Percentiles rank a stretch among this genome's conserved stretches.
phyloP scores from a whole-genome alignment of 306 rosid genomes.

The Canavalia ensiformis region DNA sequence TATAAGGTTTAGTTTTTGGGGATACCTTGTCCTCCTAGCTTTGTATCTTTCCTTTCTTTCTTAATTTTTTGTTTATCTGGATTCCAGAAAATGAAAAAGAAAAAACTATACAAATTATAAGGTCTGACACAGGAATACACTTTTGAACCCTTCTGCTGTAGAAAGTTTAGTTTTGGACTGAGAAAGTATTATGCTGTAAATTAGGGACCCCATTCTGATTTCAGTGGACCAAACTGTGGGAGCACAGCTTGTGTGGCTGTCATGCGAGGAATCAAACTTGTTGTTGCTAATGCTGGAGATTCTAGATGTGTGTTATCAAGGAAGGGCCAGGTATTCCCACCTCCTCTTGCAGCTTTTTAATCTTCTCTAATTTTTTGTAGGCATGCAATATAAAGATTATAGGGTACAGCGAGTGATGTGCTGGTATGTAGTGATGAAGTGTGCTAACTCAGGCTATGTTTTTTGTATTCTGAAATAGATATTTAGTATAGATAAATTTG shows the following conservation, averaged over 20 bases:
- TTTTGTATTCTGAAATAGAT: slow-evolving; percentile 31
- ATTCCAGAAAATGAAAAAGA: background rate
- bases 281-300: slow-evolving; percentile 98
- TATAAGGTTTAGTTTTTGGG: slow-evolving; percentile 17
- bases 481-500: slow-evolving; percentile 12
- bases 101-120: slow-evolving; percentile 2
- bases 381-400: slow-evolving; percentile 10
- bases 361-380: slow-evolving; percentile 24
- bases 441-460: slow-evolving; percentile 5
- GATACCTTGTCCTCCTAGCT: too few species aligned
- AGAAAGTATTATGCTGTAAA: slow-evolving; percentile 51
- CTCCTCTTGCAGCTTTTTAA: slow-evolving; percentile 14
- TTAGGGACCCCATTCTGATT: slow-evolving; percentile 97
- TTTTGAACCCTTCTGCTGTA: slow-evolving; percentile 4
- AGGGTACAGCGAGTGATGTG: slow-evolving; percentile 29
- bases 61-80: background rate
- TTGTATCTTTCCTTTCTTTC: too few species aligned
- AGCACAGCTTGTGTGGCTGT: slow-evolving; percentile 96
- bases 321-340: slow-evolving; percentile 84
- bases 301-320: slow-evolving; percentile 92
- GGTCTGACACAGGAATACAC: slow-evolving; percentile 23
- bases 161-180: slow-evolving; percentile 42
- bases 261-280: slow-evolving; percentile 68
- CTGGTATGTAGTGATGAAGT: slow-evolving; percentile 41
- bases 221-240: slow-evolving; percentile 86